These are phyloP conservation scores for Leishmania lainsoni DNA, from an alignment of 208 protist species.

Conservation along the genomic window DNA sequence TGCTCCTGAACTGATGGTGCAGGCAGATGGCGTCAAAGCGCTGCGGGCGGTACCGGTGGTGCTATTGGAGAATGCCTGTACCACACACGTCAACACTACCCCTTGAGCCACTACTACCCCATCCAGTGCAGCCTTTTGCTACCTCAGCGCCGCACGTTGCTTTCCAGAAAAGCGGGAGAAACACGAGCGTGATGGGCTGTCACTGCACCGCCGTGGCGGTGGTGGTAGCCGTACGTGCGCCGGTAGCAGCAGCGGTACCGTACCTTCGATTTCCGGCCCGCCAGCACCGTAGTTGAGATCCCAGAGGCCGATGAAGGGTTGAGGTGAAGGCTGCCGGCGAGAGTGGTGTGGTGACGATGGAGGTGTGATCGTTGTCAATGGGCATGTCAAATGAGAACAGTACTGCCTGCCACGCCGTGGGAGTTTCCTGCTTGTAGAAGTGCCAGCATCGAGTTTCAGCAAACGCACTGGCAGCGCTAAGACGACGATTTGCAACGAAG, in stretches of 20 bases:
- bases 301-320: no score
- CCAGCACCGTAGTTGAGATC: constrained; percentile 10
- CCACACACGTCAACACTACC: background rate
- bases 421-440: background rate
- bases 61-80: background rate
- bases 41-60: background rate
- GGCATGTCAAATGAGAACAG: background rate
- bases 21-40: background rate
- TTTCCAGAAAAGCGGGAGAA: constrained; percentile 24
- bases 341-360: background rate
- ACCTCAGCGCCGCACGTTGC: constrained; percentile 8
- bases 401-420: no score
- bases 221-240: background rate
- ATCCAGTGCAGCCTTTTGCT: constrained; percentile 23
- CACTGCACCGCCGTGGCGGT: constrained; percentile 2
- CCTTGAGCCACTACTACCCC: constrained; percentile 24
- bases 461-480: background rate
- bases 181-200: constrained; percentile 15
- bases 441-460: background rate
- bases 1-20: constrained; percentile 4
- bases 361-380: background rate
- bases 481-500: background rate
- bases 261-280: constrained; percentile 9
- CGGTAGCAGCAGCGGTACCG: constrained; percentile 21
- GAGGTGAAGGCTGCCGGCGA: constrained; percentile 1